phyloP scores from a whole-genome alignment of 805 yeast species.

The Candida montana region DNA sequence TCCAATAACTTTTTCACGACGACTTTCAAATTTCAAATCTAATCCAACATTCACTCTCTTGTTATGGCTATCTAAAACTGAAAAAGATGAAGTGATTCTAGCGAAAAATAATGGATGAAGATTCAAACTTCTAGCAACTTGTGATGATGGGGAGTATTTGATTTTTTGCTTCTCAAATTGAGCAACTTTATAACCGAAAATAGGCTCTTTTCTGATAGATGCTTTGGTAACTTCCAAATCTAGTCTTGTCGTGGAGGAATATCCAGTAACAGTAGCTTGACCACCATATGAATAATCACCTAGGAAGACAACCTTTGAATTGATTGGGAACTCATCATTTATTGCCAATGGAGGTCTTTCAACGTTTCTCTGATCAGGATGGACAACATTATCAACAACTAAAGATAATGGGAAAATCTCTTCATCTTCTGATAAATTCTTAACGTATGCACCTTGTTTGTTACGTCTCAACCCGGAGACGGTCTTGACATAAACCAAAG shows the following conservation, averaged over 20 bases:
- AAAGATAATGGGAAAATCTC: constrained; percentile 73
- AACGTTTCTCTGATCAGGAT: constrained; percentile 67
- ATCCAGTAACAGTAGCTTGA: constrained; percentile 61
- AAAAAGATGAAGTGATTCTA: constrained; percentile 66
- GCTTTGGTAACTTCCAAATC: constrained; percentile 49
- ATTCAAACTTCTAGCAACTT: constrained; percentile 52
- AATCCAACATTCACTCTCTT: constrained; percentile 69
- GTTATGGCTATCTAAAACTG: constrained; percentile 50
- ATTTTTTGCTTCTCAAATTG: constrained; percentile 48
- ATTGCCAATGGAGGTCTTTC: constrained; percentile 75
- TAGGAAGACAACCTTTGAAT: constrained; percentile 66
- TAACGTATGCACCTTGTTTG: constrained; percentile 67
- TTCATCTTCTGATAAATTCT: constrained; percentile 53
- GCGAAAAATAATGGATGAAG: constrained; percentile 66
- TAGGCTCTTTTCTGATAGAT: constrained; percentile 48
- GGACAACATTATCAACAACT: constrained; percentile 66
- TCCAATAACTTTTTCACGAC: constrained; percentile 81
- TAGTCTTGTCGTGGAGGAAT: constrained; percentile 41
- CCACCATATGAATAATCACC: constrained; percentile 89
- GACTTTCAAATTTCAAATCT: constrained; percentile 75
- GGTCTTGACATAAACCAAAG: constrained; percentile 63
- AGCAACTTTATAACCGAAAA: constrained; percentile 58
- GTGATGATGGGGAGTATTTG: constrained; percentile 59
- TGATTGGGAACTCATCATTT: constrained; percentile 75
- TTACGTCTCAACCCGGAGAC: constrained; percentile 75